Base-by-base conservation (phyloP, 495 filamentous ascomycete genomes). In the Hypoxylon fuscum region DNA sequence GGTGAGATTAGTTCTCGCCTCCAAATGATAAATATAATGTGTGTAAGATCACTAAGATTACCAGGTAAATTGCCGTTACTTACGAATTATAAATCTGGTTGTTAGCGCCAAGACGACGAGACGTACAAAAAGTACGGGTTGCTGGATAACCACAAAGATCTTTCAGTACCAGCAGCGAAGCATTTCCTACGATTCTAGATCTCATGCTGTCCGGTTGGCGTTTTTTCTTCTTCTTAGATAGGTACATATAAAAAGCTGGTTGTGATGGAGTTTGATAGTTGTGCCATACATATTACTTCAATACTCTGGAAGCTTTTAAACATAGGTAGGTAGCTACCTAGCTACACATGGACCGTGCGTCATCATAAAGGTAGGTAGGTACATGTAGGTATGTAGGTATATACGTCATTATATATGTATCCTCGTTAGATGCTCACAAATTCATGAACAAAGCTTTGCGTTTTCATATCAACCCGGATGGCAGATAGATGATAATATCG, bases 1-100 rank as follows among this genome's bases (percentile, higher is more conserved):
- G 27, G 44, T 10, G 45, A 42, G 12, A 17, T 49, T 21, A 64
- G 57, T 43, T 55, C 18, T 41, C 10, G 2, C 1, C 4, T 17
- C 23, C 1, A 12, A 3, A 23, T 8, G 11, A 14, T 34, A 32
- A n/a, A 8, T 15, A 44, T 27, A 4, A 21, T 6, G 8, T 38
- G 32, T 37, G 8, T 8, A 27, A n/a, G 34, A 7, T 22, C 11
- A 3, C n/a, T 11, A 17, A 43, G 23, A 8, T 27, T n/a, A n/a
- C n/a, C n/a, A 43, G 1, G 18, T n/a, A 46, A 51, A n/a, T 32
- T 5, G 5, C 5, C 17, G 50, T 62, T 12, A 74, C 81, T 72
- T 61, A 83, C 81, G 77, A 61, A 23, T 59, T 54, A 42, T 74
- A 81, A n/a, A 84, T 64, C 47, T 79, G 78, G 62, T 84, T 84